Evolutionary conservation across 768 basidiomycete genomes (phyloP), one percentile per base, ranked within the genome.

Genomic region (Lyophyllum semitale): DNA sequence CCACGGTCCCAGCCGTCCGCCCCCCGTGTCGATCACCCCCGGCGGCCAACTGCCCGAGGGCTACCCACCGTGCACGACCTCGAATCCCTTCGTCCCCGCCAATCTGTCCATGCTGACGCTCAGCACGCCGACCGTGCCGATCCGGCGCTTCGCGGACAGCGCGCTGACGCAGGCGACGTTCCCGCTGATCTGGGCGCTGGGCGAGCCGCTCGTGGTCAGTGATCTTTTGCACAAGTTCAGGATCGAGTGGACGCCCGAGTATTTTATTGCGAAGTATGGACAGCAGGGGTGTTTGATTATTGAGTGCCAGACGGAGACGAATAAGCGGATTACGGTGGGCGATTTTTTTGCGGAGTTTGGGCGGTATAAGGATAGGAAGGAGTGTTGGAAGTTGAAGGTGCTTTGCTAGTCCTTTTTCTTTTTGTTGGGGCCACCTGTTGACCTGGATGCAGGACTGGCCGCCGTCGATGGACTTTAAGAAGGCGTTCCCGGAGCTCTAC

Each of bases 331-430:
- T 6, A 88, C 82, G 0, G 86, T 98, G 5, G 79, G 76, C 6
- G 82, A 89, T 51, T 98, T 97, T 72, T 97, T 98, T 65, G 71
- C 73, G 11, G 68, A 71, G 70, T 97, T 96, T 68, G 92, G 92
- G 53, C 75, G 81, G 47, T 87, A 87, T 51, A 79, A 78, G 58
- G 82, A 69, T 6, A 75, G 84, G 48, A 73, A 63, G 20, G 78
- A 81, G 27, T 86, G 81, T 48, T 77, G 84, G 84, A 94, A 93
- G 71, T 70, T 95, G 57, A 93, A 93, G 83, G 90, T 85, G 58
- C 32, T 68, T 43, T 48, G 11, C 37, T 4, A 15, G 17, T 2
- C 33, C 26, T 20, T 46, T 8, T 8, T 11, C 26, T 0, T 13
- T 20, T 2, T 20, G 9, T 17, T 29, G 22, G 42, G 22, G 8